phyloP scores from a whole-genome alignment of 805 yeast species.

The Martiniozyma abietophila region DNA sequence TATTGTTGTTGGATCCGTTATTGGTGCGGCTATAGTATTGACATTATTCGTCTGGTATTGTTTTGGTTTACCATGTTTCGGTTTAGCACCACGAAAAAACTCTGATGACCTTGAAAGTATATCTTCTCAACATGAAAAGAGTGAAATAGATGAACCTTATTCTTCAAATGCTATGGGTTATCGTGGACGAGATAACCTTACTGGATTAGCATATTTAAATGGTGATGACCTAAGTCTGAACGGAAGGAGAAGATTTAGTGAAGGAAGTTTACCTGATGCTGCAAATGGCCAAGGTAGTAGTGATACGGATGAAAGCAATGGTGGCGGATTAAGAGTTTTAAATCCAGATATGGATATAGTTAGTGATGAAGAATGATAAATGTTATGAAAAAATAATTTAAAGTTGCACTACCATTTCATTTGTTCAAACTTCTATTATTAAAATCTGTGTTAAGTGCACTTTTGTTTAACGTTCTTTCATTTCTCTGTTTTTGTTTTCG shows the following conservation, averaged over 20 bases:
- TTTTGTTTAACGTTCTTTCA: no score
- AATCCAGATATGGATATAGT: slow-evolving; percentile 28
- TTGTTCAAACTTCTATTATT: no score
- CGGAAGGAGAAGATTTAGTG: slow-evolving; percentile 26
- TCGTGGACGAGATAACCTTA: no score
- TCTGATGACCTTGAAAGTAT: slow-evolving; percentile 8
- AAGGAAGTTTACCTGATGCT: slow-evolving; percentile 28
- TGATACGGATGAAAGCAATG: slow-evolving; percentile 8
- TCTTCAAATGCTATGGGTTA: no score
- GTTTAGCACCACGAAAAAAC: slow-evolving; percentile 17
- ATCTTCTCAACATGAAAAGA: slow-evolving; percentile 9
- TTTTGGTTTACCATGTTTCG: slow-evolving; percentile 9
- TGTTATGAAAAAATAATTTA: no score
- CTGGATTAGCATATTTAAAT: slow-evolving; percentile 10
- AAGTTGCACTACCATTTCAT: no score
- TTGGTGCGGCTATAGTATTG: slow-evolving; percentile 17
- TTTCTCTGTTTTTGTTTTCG: no score
- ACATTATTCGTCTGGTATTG: slow-evolving; percentile 15
- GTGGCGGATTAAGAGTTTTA: slow-evolving; percentile 24
- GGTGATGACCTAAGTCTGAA: slow-evolving; percentile 13
- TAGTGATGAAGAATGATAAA: no score
- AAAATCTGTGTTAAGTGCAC: no score
- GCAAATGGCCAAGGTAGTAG: slow-evolving; percentile 18
- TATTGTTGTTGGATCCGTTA: slow-evolving; percentile 25
- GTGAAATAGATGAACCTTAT: no score